Evolutionary conservation across 169 alveolate genomes (phyloP).

Genomic region (Eimeria maxima): DNA sequence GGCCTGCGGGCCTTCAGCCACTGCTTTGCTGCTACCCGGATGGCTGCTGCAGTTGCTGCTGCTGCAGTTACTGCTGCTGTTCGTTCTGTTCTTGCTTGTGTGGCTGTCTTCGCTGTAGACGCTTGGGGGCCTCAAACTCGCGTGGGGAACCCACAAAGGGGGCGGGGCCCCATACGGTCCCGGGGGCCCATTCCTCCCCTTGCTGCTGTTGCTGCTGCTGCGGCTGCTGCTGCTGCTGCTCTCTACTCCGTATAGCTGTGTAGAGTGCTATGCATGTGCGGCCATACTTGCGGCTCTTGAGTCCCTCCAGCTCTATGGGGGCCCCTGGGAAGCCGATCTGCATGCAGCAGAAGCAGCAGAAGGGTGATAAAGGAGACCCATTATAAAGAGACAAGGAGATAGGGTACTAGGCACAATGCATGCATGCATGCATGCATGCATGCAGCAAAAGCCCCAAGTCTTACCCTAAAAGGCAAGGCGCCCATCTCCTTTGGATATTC

Average conservation of each 20-base stretch:
- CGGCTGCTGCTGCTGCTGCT: slow-evolving; percentile 40
- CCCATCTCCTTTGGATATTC: slow-evolving; percentile 76
- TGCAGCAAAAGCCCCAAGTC: too few species aligned
- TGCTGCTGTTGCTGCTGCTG: too few species aligned
- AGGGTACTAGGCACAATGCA: too few species aligned
- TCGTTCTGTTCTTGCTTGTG: neutral
- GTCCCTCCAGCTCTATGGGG: slow-evolving; percentile 68
- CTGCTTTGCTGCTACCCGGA: neutral
- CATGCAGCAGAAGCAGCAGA: neutral
- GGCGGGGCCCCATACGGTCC: neutral
- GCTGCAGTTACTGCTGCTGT: neutral
- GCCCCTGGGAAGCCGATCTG: slow-evolving; percentile 52
- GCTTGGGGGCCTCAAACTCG: neutral
- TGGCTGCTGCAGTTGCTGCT: neutral
- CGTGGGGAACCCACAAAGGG: neutral
- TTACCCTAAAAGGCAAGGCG: slow-evolving; percentile 41
- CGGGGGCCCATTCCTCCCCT: neutral
- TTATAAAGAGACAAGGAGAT: too few species aligned
- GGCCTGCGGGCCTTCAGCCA: neutral
- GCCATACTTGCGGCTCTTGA: slow-evolving; percentile 61
- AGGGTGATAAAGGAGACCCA: too few species aligned
- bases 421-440: too few species aligned
- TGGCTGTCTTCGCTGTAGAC: neutral
- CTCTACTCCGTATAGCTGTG: neutral
- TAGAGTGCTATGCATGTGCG: slow-evolving; percentile 77